Base-by-base conservation (phyloP, 495 filamentous ascomycete genomes). In the Daldinia loculata region DNA sequence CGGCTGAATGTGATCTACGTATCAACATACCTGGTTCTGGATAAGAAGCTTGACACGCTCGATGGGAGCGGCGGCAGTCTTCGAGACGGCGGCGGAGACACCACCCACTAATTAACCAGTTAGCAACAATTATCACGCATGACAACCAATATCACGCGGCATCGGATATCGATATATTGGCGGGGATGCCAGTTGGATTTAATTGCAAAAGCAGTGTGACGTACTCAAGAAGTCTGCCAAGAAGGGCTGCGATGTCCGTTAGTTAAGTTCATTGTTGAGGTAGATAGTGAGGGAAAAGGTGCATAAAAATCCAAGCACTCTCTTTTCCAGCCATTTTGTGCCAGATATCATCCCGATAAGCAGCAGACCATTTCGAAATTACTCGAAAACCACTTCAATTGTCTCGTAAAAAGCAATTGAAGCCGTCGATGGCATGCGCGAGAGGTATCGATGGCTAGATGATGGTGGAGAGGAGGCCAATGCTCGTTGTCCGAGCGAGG, bases 1-100 rank as follows among this genome's bases (percentile, higher is more conserved):
- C 59, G 29, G 60, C 24, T 38, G 38, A 43, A 19, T 19, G 48
- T 55, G 39, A 61, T 70, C 6, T 65, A 41, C 12, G 48, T 15
- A 14, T 52, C 32, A 52, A 84, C 92, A 68, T 89, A 98, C 95
- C 91, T 99, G 95, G 88, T 98, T 99, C 89, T 99, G 95, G 88
- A 99, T 97, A 78, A 99, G 92, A 80, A 99, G 95, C 93, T 99
- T 99, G 87, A 99, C 91, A 92, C 95, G 95, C 93, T 99, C 95
- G 78, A 99, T 99, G 85, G 95, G 95, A 86, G 95, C 95, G 83
- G 95, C 95, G 80, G 96, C 96, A 75, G 95, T 99, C 92, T 99
- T 99, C 77, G 95, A 98, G 91, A 99, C 94, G 84, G 95, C 95
- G 80, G 95, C 95, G 78, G 95, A 97, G 74, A 99, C 91, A 97